Evolutionary conservation across 495 filamentous ascomycete genomes (phyloP), one percentile per base, ranked within the genome.

Genomic region (Usnea hakonensis): DNA sequence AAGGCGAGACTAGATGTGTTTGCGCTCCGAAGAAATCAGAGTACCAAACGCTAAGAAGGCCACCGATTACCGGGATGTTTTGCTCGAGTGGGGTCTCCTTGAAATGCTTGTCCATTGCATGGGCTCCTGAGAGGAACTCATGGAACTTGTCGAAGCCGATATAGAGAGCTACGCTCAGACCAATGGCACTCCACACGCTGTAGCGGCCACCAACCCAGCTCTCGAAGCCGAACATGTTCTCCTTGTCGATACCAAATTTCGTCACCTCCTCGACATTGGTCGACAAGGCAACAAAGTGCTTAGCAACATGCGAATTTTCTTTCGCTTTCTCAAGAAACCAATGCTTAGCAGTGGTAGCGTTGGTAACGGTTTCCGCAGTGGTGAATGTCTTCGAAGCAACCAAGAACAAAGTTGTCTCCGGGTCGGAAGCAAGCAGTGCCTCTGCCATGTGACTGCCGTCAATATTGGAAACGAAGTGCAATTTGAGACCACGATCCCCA

Each of bases 71-170:
- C 48, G 94, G 94, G 63, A 98, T 96, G 77, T 98, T 98, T 79
- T 97, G 76, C 76, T 93, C 89, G 32, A 97, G 78, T 8, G 95
- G 93, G 36, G 94, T 84, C 69, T 86, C 84, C 64, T 84, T 87
- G 87, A 98, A 98, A 82, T 98, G 94, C 78, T 89, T 90, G 81
- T 98, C 94, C 91, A 98, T 97, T 65, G 90, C 90, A 68, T 98
- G 90, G 60, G 90, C 94, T 76, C 94, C 94, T 53, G 89, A 87
- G 50, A 96, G 81, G 86, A 98, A 98, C 75, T 95, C 82, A 76
- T 93, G 85, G 85, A 97, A 98, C 81, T 94, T 94, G 70, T 97
- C 92, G 77, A 81, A 97, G 71, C 94, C 94, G 68, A 98, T 88
- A 80, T 95, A 96, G 63, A 98, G 81, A 64, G 85, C 87, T 26